Conservation (phyloP, 805 yeast species). For the Teunomyces stri region DNA sequence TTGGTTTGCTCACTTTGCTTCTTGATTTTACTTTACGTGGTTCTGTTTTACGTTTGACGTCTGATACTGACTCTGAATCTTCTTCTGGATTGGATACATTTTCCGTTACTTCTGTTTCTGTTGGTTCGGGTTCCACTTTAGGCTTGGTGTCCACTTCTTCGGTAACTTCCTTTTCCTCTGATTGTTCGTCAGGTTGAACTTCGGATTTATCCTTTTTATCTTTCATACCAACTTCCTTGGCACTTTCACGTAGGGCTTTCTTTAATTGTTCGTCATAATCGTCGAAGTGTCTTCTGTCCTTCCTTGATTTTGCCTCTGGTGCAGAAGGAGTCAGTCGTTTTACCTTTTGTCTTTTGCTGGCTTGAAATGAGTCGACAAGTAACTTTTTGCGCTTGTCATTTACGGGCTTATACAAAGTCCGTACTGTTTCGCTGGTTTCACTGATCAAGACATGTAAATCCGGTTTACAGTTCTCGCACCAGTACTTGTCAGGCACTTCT, state of each 20-base stretch:
- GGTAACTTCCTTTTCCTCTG: constrained; percentile 5
- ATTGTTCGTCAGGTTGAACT: not conserved
- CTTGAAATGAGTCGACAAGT: constrained; percentile 15
- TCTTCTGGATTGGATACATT: constrained; percentile 6
- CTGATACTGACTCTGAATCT: not conserved
- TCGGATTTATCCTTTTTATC: constrained; percentile 16
- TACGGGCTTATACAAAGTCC: constrained; percentile 42
- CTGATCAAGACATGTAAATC: constrained; percentile 62
- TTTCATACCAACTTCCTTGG: constrained; percentile 42
- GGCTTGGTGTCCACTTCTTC: constrained; percentile 6
- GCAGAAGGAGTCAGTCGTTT: constrained; percentile 6
- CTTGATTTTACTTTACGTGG: constrained; percentile 4
- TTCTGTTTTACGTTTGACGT: constrained; percentile 6
- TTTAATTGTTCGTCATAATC: constrained; percentile 43
- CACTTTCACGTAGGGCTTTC: constrained; percentile 56
- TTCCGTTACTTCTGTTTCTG: not conserved
- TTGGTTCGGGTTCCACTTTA: not conserved
- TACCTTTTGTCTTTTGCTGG: constrained; percentile 5
- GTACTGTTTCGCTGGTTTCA: constrained; percentile 20
- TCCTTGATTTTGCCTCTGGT: constrained; percentile 19
- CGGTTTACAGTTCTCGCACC: constrained; percentile 92
- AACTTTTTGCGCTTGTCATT: constrained; percentile 41
- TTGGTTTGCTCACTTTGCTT: not conserved
- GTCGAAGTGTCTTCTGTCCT: constrained; percentile 34
- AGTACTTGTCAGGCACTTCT: constrained; percentile 87